Evolutionary conservation across 352 stramenopile species (phyloP), one percentile per base, ranked within the genome.

Genomic region (Pythium oligandrum): DNA sequence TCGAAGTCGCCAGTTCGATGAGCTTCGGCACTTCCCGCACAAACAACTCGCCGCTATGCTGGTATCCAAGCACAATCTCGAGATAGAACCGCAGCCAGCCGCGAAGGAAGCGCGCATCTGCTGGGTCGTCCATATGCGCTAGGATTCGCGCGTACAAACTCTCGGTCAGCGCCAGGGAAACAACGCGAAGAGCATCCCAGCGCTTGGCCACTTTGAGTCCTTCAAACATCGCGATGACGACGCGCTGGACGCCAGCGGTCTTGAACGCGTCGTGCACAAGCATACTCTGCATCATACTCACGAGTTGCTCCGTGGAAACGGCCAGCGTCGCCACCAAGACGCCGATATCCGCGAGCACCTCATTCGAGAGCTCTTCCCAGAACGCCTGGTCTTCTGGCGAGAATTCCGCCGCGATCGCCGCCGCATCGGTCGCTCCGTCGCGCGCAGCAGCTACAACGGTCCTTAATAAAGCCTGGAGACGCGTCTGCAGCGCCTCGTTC

Each of bases 121-220:
- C 44, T 48, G 39, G 32, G 81, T 70, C 50, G 71, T 83, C 44
- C 4, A 70, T n/a, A 34, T 51, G 57, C 31, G 55, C 56, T 9
- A 44, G 38, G 38, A 70, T 59, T 1, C 44, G 44, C 7, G 49
- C 53, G 48, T 71, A 75, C 35, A 86, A 63, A 0, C 57, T 55
- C 44, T 81, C 68, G 12, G 73, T 26, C 9, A 93, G 57, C 38
- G 68, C 54, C 0, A 56, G 59, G 3, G 70, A 88, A 2, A 68
- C 68, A 1, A 63, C 54, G 6, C 63, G 36, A 6, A 95, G 51
- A 1, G 59, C 68, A 40, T 86, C 73, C 75, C 82, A 95, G n/a
- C 77, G 71, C 57, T 93, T 92, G 34, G 79, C 65, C 32, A 84
- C 34, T 56, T 93, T 91, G 35, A 95, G 65, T 6, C 79, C 70